Conservation (phyloP, 2,329 filamentous ascomycete species). For the Cytospora piceae region DNA sequence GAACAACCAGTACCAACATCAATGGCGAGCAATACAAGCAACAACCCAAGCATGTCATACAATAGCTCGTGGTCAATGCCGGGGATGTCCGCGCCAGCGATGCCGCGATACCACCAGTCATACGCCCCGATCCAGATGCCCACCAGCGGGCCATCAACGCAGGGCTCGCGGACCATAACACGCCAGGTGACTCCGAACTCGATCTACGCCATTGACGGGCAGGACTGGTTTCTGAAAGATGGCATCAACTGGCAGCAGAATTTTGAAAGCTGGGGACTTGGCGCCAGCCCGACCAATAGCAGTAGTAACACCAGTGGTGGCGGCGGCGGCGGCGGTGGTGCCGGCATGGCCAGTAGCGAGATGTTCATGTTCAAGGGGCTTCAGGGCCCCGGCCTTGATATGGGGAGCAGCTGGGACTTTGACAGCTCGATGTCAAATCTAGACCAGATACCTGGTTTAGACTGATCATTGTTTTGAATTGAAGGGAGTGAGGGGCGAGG, state of each 20-base stretch:
- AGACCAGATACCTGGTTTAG: slow-evolving; percentile 37
- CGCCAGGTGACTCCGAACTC: slow-evolving; percentile 39
- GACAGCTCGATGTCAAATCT: slow-evolving; percentile 35
- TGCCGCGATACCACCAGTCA: slow-evolving; percentile 38
- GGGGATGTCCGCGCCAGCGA: slow-evolving; percentile 33
- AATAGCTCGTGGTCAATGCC: slow-evolving; percentile 35
- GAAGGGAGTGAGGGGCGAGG: too few relatives aligned
- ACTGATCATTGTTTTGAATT: slow-evolving; percentile 29
- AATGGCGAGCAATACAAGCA: slow-evolving; percentile 29
- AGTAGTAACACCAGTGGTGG: slow-evolving; percentile 20
- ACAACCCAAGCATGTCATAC: slow-evolving; percentile 20
- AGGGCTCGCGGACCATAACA: slow-evolving; percentile 30
- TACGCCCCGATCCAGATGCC: slow-evolving; percentile 34
- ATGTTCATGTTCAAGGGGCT: slow-evolving; percentile 39
- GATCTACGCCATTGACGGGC: slow-evolving; percentile 51
- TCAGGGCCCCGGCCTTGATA: slow-evolving; percentile 27
- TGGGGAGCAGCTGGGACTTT: slow-evolving; percentile 35
- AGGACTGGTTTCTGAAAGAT: slow-evolving; percentile 62
- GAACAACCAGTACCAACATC: slow-evolving; percentile 16
- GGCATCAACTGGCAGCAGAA: slow-evolving; percentile 62
- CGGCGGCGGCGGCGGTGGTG: slow-evolving; percentile 29
- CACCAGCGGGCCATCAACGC: slow-evolving; percentile 32
- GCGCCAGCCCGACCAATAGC: slow-evolving; percentile 22
- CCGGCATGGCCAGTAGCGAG: slow-evolving; percentile 24
- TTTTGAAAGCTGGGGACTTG: slow-evolving; percentile 57